These are phyloP conservation scores for Debaryomycetaceae sp. DNA, from an alignment of 1,139 yeast species.

Conservation along the genomic window DNA sequence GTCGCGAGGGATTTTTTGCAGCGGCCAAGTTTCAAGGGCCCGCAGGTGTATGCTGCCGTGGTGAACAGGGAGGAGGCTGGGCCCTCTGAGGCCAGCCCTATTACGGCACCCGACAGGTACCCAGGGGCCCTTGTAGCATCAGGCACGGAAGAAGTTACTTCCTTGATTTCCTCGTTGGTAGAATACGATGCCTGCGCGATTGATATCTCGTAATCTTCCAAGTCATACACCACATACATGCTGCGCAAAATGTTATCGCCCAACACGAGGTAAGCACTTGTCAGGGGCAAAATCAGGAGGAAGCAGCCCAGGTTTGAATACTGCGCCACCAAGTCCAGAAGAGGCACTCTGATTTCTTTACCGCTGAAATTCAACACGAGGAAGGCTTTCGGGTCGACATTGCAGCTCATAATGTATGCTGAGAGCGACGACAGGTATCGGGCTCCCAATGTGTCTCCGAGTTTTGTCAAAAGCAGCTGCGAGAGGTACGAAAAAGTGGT, in stretches of 20 bases:
- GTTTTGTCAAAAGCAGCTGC: conserved; percentile 10
- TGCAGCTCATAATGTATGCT: conserved; percentile 19
- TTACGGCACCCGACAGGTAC: conserved; percentile 18
- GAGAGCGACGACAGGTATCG: conserved; percentile 17
- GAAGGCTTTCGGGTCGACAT: conserved; percentile 8
- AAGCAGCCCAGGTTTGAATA: conserved; percentile 10
- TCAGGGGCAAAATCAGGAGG: conserved; percentile 20
- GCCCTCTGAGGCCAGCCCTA: conserved; percentile 3
- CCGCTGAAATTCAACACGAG: conserved; percentile 44
- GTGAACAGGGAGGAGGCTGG: conserved; percentile 3
- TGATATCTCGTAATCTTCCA: conserved; percentile 53
- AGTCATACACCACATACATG: conserved; percentile 71
- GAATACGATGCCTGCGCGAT: conserved; percentile 50
- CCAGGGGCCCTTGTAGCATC: conserved; percentile 30
- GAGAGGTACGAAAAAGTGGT: conserved; percentile 29
- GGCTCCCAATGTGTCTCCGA: conserved; percentile 22
- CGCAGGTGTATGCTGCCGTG: background rate
- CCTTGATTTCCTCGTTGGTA: conserved; percentile 25
- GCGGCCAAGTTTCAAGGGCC: conserved; percentile 2
- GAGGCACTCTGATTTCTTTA: conserved; percentile 32
- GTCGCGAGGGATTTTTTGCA: conserved; percentile 1
- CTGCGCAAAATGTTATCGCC: conserved; percentile 71
- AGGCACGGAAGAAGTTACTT: conserved; percentile 31
- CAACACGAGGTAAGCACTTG: conserved; percentile 17
- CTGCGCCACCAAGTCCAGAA: conserved; percentile 21